Evolutionary conservation across 2,329 filamentous ascomycete species (phyloP).

Genomic region (Hypoxylon sp.): DNA sequence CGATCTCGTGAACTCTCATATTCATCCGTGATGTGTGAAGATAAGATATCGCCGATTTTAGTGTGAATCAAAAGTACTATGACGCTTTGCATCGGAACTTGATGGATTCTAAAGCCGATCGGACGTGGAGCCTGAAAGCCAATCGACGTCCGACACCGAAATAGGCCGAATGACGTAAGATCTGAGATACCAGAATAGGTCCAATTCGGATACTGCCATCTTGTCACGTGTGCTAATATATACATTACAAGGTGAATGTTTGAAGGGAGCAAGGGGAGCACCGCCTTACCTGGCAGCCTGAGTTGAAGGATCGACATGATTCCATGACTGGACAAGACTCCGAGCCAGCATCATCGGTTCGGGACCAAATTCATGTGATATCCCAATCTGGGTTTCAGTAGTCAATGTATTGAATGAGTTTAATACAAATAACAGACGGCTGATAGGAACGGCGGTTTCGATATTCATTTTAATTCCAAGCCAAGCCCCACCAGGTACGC

Average conservation of each 20-base stretch:
- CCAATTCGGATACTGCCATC: constrained; percentile 11
- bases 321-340: constrained; percentile 4
- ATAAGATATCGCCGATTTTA: constrained; percentile 21
- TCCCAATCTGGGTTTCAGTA: constrained; percentile 8
- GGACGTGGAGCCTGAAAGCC: constrained; percentile 1
- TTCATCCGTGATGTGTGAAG: not conserved
- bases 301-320: constrained; percentile 22
- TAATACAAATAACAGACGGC: constrained; percentile 15
- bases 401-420: constrained; percentile 16
- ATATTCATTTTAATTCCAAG: constrained; percentile 27
- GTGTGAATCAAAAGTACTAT: constrained; percentile 19
- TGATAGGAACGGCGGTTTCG: constrained; percentile 33
- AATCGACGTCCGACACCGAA: constrained; percentile 30
- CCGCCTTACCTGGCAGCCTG: not conserved
- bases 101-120: constrained; percentile 27
- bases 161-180: constrained; percentile 33
- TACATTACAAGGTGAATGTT: constrained; percentile 7
- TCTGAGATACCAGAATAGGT: not conserved
- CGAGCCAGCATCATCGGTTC: constrained; percentile 21
- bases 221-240: constrained; percentile 16
- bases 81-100: constrained; percentile 40
- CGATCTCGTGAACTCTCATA: constrained; percentile 27
- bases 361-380: constrained; percentile 14
- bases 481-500: constrained; percentile 29
- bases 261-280: not conserved